These are phyloP conservation scores for Fonsecaea pedrosoi DNA, from an alignment of 2,329 filamentous ascomycete species.

Conservation along the genomic window DNA sequence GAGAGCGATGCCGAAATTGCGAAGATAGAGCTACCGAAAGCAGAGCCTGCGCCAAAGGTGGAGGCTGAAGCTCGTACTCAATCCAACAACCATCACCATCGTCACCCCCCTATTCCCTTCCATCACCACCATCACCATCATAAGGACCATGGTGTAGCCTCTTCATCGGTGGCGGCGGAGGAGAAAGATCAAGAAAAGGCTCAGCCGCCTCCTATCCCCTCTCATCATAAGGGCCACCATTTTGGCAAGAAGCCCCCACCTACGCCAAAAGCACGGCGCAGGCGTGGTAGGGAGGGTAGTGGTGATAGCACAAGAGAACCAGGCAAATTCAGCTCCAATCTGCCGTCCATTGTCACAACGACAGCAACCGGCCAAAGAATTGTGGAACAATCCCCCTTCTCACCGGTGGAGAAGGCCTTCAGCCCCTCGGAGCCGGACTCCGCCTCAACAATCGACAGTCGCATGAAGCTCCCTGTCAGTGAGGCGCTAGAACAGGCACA, in stretches of 20 bases:
- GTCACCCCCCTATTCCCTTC: constrained; percentile 21
- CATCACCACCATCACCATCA: constrained; percentile 21
- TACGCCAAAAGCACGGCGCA: constrained; percentile 51
- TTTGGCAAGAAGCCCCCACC: constrained; percentile 40
- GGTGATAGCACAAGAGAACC: constrained; percentile 35
- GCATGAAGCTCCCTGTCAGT: constrained; percentile 33
- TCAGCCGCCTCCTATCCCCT: constrained; percentile 26
- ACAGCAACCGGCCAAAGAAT: constrained; percentile 27
- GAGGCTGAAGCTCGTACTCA: constrained; percentile 5
- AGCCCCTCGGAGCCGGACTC: constrained; percentile 26
- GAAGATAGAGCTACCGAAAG: constrained; percentile 13
- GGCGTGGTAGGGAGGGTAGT: constrained; percentile 45
- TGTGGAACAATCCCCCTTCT: constrained; percentile 29
- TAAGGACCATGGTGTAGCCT: constrained; percentile 11
- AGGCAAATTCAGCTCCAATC: constrained; percentile 36
- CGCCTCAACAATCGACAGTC: constrained; percentile 7
- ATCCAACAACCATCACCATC: constrained; percentile 17
- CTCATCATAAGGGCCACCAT: constrained; percentile 28
- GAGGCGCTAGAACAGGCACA: constrained; percentile 38
- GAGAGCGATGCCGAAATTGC: constrained; percentile 30
- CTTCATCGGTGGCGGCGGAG: neutral
- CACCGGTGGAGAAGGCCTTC: constrained; percentile 33
- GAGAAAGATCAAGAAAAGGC: constrained; percentile 22
- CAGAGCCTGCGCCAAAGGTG: constrained; percentile 7
- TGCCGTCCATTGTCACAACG: constrained; percentile 38